Base-by-base conservation (phyloP, 176 grass and related monocot species). In the Juncus inflexus region DNA sequence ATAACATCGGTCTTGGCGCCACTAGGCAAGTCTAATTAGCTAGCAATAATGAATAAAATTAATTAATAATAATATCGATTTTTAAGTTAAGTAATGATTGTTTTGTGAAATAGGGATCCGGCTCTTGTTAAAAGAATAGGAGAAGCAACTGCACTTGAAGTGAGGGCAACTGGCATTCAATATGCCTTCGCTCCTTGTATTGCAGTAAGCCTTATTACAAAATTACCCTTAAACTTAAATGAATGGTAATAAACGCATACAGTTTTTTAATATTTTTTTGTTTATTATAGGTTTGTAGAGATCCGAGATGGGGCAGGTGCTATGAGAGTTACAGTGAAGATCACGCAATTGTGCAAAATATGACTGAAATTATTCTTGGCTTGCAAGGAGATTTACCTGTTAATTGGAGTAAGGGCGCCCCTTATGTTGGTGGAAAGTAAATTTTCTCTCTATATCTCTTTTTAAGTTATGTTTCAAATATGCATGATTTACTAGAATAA, bases 261-360 rank as follows among this genome's bases (percentile, higher is more conserved):
- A 60, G 72, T 38, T 50, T 55, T 77, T 10, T 69, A n/a, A n/a
- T n/a, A n/a, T 63, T 72, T 60, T 49, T 67, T 42, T 50, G 7
- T 47, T 70, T 42, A 70, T 70, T 80, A 54, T 13, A 96, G 92
- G 87, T 96, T 70, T 96, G 92, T 78, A 90, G 87, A 86, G 92
- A 96, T 78, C 92, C 92, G 74, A 88, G 92, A 73, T 96, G 92
- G 92, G 92, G 92, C 53, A 70, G 92, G 38, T 96, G 92, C 45
- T 96, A 89, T 37, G 92, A 96, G 75, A 96, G 92, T 66, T 96
- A 88, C 67, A 91, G 92, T 74, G 92, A 96, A 77, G 87, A 96
- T 60, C 74, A 86, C 74, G 87, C 52, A 8, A 60, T 96, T 83
- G 87, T 96, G 58, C 87, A 91, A 78, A 56, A 89, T 76, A 96